Conservation (phyloP, 2,329 filamentous ascomycete species). For the Lasiodiplodia hormozganensis region DNA sequence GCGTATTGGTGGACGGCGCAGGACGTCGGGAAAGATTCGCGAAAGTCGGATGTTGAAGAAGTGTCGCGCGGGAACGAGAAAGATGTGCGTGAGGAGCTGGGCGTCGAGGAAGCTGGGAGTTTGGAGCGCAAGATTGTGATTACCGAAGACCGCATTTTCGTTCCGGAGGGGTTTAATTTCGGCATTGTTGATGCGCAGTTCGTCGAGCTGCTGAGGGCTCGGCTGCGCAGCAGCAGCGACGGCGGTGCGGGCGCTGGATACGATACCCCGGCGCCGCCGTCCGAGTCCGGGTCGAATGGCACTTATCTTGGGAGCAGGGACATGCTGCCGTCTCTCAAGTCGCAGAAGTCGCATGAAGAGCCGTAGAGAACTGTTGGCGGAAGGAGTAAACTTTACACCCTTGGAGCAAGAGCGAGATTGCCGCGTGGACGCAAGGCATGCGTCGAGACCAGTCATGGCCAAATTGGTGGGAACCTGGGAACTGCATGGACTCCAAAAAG, state of each 20-base stretch:
- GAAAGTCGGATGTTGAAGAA: slow-evolving; percentile 18
- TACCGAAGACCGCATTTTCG: slow-evolving; percentile 38
- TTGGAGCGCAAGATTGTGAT: slow-evolving; percentile 39
- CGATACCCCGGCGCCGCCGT: background rate
- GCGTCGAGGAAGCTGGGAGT: slow-evolving; percentile 31
- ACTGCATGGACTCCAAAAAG: too few relatives aligned
- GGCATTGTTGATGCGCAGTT: slow-evolving; percentile 45
- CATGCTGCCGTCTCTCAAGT: slow-evolving; percentile 17
- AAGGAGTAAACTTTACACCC: background rate
- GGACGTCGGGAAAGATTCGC: slow-evolving; percentile 40
- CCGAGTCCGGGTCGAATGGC: background rate
- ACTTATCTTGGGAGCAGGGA: background rate
- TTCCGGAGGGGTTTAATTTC: slow-evolving; percentile 47
- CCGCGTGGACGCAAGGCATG: background rate
- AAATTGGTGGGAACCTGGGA: background rate
- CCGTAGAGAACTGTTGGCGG: background rate
- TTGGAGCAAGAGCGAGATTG: background rate
- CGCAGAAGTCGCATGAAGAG: background rate
- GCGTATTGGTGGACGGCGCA: slow-evolving; percentile 58
- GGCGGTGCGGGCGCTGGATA: background rate
- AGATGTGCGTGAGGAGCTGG: slow-evolving; percentile 32
- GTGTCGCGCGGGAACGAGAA: background rate
- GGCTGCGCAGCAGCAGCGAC: slow-evolving; percentile 36
- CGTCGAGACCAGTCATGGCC: background rate
- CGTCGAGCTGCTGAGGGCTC: slow-evolving; percentile 44